Conservation (phyloP, 495 filamentous ascomycete species). For the Penicillium verhagenii region DNA sequence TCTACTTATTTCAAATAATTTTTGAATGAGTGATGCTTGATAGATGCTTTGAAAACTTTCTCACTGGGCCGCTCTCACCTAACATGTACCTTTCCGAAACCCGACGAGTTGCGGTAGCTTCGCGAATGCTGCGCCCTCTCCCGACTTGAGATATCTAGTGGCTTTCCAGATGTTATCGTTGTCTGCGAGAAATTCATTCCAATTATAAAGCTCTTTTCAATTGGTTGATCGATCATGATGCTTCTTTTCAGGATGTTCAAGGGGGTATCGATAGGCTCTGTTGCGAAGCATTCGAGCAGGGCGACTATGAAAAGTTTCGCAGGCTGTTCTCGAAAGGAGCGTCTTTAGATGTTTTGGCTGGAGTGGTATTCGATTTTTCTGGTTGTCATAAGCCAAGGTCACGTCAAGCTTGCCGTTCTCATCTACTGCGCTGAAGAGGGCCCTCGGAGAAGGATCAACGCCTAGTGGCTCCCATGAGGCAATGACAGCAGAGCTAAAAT, state of each 20-base stretch:
- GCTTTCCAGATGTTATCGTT: conserved; percentile 30
- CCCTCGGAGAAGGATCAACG: conserved; percentile 4
- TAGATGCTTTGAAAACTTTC: background rate
- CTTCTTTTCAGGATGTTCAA: conserved; percentile 10
- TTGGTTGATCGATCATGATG: conserved; percentile 4
- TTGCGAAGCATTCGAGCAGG: conserved; percentile 3
- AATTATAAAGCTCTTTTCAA: conserved; percentile 12
- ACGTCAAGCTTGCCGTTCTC: conserved; percentile 3
- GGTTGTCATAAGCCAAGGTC: conserved; percentile 2
- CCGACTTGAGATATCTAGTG: conserved; percentile 21
- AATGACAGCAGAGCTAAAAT: background rate
- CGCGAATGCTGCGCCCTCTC: conserved; percentile 16
- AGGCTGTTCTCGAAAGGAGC: conserved; percentile 7
- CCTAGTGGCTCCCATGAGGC: conserved; percentile 2
- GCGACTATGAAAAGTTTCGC: conserved; percentile 8
- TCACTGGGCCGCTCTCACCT: background rate
- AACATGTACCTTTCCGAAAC: background rate
- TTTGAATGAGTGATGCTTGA: too few relatives aligned
- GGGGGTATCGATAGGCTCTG: conserved; percentile 9
- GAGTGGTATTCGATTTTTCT: conserved; percentile 3
- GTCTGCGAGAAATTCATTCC: conserved; percentile 25
- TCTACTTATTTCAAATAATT: too few relatives aligned
- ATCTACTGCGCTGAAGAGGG: conserved; percentile 1
- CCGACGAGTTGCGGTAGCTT: conserved; percentile 17
- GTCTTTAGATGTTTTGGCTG: conserved; percentile 7